Evolutionary conservation across 2,329 filamentous ascomycete genomes (phyloP).

Genomic region (Botryotinia globosa): DNA sequence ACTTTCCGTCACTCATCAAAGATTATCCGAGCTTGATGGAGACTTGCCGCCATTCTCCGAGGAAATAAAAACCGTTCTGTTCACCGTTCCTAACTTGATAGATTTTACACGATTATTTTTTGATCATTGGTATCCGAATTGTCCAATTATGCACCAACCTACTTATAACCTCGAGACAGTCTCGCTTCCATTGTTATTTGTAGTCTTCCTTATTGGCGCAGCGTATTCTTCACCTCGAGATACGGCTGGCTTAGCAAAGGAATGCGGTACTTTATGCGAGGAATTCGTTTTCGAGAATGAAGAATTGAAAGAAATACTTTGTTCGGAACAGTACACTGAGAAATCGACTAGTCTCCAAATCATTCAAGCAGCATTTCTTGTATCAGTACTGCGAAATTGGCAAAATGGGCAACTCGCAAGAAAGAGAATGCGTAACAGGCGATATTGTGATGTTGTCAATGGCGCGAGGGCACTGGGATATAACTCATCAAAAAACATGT

Average conservation of each 20-base stretch:
- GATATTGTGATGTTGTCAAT: conserved; percentile 9
- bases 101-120: conserved; percentile 40
- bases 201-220: conserved; percentile 21
- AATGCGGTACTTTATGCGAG: conserved; percentile 18
- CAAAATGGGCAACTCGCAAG: neutral
- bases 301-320: conserved; percentile 5
- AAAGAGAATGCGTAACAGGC: conserved; percentile 4
- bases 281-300: conserved; percentile 16
- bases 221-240: conserved; percentile 20
- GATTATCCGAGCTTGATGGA: neutral
- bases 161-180: conserved; percentile 20
- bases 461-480: neutral
- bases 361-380: conserved; percentile 16
- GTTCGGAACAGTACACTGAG: neutral
- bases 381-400: conserved; percentile 15
- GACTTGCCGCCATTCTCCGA: neutral
- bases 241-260: conserved; percentile 13
- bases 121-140: conserved; percentile 19
- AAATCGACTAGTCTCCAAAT: neutral
- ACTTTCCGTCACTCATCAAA: neutral
- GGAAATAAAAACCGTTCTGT: neutral
- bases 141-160: conserved; percentile 19
- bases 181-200: conserved; percentile 20
- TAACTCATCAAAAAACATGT: neutral
- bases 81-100: conserved; percentile 42